A percentile compares a stretch with the other conserved stretches of the same genome.
Evolutionary conservation across 2,329 filamentous ascomycete genomes (phyloP).

Genomic region (Sclerotinia sclerotiorum): DNA sequence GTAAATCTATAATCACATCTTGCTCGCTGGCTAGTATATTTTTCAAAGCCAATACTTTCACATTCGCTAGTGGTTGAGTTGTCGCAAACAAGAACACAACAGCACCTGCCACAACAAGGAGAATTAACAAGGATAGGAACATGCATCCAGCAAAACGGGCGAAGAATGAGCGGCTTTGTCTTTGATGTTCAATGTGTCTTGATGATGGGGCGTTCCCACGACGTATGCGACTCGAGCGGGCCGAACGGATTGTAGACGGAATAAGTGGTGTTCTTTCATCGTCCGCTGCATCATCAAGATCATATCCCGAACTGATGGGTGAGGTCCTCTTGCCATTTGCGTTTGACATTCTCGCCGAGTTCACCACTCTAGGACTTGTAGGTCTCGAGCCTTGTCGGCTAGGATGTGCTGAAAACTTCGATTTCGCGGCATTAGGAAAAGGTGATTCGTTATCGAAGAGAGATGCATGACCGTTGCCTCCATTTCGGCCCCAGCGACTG

Average conservation of each 20-base stretch:
- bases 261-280: slow-evolving; percentile 87
- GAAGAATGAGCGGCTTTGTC: slow-evolving; percentile 62
- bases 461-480: slow-evolving; percentile 66
- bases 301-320: slow-evolving; percentile 65
- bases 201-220: slow-evolving; percentile 56
- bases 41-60: slow-evolving; percentile 76
- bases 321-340: slow-evolving; percentile 55
- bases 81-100: slow-evolving; percentile 89
- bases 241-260: slow-evolving; percentile 56
- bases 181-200: slow-evolving; percentile 71
- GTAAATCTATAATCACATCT: slow-evolving; percentile 90
- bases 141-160: slow-evolving; percentile 82
- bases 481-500: slow-evolving; percentile 72
- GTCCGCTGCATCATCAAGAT: slow-evolving; percentile 81
- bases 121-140: slow-evolving; percentile 76
- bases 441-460: slow-evolving; percentile 77
- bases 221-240: slow-evolving; percentile 56
- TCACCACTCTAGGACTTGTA: slow-evolving; percentile 63
- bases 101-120: slow-evolving; percentile 79
- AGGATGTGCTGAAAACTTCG: slow-evolving; percentile 59
- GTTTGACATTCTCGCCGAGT: slow-evolving; percentile 38
- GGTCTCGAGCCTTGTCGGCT: slow-evolving; percentile 65
- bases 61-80: slow-evolving; percentile 79
- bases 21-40: slow-evolving; percentile 93
- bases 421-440: slow-evolving; percentile 65